phyloP scores from a whole-genome alignment of 1,284 basidiomycete genomes.

The Pterula multifida region DNA sequence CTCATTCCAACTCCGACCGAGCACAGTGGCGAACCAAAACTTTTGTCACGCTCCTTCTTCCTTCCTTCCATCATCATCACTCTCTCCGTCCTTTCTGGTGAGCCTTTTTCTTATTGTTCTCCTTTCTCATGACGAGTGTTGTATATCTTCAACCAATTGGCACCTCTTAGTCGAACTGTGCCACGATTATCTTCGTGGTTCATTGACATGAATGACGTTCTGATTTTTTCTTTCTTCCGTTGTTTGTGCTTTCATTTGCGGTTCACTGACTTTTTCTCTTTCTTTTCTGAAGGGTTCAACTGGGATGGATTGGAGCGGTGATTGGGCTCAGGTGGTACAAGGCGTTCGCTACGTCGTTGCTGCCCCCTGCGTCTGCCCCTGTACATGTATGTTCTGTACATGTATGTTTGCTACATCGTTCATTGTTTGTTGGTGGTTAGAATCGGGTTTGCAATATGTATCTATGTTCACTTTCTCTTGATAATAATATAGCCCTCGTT shows the following conservation, averaged over 20 bases:
- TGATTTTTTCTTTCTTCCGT: slow-evolving; percentile 1
- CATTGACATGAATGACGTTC: slow-evolving; percentile 1
- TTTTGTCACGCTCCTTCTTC: background rate
- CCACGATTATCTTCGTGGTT: background rate
- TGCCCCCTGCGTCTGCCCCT: no score
- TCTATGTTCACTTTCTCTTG: no score
- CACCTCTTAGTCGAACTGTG: slow-evolving; percentile 72
- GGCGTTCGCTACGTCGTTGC: no score
- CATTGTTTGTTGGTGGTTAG: no score
- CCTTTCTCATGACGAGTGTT: slow-evolving; percentile 60
- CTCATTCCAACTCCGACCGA: background rate
- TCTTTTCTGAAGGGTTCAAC: no score
- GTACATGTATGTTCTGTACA: no score
- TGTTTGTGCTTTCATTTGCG: background rate
- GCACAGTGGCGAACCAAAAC: background rate
- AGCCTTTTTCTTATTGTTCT: slow-evolving; percentile 4
- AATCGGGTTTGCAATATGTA: no score
- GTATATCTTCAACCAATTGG: slow-evolving; percentile 61
- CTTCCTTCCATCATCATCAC: slow-evolving; percentile 8
- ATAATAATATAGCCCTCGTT: no score
- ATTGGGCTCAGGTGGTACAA: no score
- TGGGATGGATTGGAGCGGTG: no score
- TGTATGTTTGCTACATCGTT: no score
- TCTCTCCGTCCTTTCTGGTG: slow-evolving; percentile 8
- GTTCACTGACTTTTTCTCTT: background rate